A percentile compares a stretch with the other conserved stretches of the same genome.
These are phyloP conservation scores for Lactarius trivialis DNA, from an alignment of 768 basidiomycete species.

Conservation along the genomic window DNA sequence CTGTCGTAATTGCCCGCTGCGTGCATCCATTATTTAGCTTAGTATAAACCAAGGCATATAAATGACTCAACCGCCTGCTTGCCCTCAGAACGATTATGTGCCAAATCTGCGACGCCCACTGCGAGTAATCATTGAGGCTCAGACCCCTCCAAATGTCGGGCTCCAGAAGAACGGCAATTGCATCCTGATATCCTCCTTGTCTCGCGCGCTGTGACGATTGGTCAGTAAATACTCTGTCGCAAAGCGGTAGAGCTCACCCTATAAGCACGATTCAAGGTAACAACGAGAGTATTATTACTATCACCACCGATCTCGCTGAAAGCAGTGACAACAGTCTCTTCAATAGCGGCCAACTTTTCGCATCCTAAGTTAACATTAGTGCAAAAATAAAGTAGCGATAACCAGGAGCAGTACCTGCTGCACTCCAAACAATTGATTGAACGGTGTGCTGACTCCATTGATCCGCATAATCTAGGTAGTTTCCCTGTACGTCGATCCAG, in stretches of 20 bases:
- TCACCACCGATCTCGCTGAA: slow-evolving; percentile 53
- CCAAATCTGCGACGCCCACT: slow-evolving; percentile 77
- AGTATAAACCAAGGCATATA: not conserved
- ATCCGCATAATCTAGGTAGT: slow-evolving; percentile 45
- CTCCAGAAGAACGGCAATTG: slow-evolving; percentile 56
- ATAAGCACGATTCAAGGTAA: slow-evolving; percentile 61
- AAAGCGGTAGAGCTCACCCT: slow-evolving; percentile 36
- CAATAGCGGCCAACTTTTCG: slow-evolving; percentile 51
- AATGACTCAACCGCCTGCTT: slow-evolving; percentile 49
- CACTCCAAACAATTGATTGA: slow-evolving; percentile 66
- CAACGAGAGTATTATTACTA: slow-evolving; percentile 55
- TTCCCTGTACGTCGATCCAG: slow-evolving; percentile 55
- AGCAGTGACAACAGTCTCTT: slow-evolving; percentile 64
- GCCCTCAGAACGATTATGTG: slow-evolving; percentile 63
- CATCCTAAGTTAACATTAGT: slow-evolving; percentile 46
- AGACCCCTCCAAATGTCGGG: slow-evolving; percentile 67
- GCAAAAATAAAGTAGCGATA: not conserved
- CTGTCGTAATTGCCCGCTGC: slow-evolving; percentile 57
- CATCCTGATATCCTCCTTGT: slow-evolving; percentile 59
- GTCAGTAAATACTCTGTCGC: not conserved
- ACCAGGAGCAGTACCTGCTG: slow-evolving; percentile 44
- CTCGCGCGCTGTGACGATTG: slow-evolving; percentile 47
- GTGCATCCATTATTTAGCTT: slow-evolving; percentile 4
- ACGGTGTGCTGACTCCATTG: slow-evolving; percentile 70
- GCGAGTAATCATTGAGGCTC: slow-evolving; percentile 53